Evolutionary conservation across 2,329 filamentous ascomycete species (phyloP).

Genomic region (Beauveria caledonica): DNA sequence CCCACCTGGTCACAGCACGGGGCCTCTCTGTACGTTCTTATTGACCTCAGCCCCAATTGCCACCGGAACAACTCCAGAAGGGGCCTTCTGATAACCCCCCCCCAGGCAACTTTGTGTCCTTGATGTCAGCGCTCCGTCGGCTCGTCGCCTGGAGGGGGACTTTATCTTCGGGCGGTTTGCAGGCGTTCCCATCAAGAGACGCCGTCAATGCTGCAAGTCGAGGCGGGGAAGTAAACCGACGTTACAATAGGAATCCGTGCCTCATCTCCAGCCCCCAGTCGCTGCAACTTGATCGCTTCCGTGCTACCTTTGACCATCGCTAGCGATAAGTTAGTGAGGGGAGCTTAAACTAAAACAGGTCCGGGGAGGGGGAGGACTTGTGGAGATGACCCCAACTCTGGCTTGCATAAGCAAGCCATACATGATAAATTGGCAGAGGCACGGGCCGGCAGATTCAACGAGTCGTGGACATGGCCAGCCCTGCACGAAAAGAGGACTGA

Average conservation of each 20-base stretch:
- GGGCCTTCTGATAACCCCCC: no score
- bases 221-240: conserved; percentile 5
- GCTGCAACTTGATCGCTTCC: not conserved
- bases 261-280: not conserved
- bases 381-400: not conserved
- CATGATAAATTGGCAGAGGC: not conserved
- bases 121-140: not conserved
- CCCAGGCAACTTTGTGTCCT: no score
- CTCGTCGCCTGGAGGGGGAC: not conserved
- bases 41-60: not conserved
- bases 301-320: not conserved
- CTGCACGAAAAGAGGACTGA: not conserved
- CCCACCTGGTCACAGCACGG: not conserved
- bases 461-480: not conserved
- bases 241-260: conserved; percentile 1
- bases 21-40: not conserved
- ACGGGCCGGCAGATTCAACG: not conserved
- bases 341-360: not conserved
- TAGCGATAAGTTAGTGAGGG: not conserved
- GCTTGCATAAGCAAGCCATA: not conserved
- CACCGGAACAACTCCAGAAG: not conserved
- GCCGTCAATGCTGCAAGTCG: not conserved
- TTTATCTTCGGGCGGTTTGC: not conserved
- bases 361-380: not conserved
- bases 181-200: not conserved